phyloP scores from a whole-genome alignment of 139 green algal genomes.

The Diplosphaera chodatii region DNA sequence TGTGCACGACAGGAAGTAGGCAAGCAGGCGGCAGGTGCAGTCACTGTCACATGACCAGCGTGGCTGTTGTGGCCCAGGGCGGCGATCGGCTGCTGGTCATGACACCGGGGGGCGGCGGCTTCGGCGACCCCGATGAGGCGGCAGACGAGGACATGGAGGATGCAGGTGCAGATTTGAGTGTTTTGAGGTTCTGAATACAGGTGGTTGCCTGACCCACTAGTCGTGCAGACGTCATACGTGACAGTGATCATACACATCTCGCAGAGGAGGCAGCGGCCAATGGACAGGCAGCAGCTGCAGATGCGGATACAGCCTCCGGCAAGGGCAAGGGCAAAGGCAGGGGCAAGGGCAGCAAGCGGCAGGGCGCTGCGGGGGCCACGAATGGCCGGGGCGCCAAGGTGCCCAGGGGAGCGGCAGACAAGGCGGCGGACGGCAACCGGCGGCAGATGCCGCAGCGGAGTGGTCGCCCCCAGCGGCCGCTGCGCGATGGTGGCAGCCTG shows the following conservation, averaged over 20 bases:
- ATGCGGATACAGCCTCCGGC: too few relatives aligned
- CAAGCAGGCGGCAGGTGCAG: too few relatives aligned
- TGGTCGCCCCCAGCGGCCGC: constrained; percentile 2
- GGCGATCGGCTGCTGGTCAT: constrained; percentile 57
- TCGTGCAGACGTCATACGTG: too few relatives aligned
- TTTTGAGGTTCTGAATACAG: too few relatives aligned
- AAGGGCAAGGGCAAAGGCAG: background rate
- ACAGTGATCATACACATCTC: too few relatives aligned
- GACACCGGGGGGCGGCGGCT: constrained; percentile 52
- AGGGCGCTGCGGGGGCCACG: constrained; percentile 7
- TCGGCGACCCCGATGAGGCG: background rate
- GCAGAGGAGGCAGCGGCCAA: too few relatives aligned
- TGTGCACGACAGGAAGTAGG: background rate
- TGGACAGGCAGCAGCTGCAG: too few relatives aligned
- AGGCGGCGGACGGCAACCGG: background rate
- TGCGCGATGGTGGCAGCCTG: constrained; percentile 31
- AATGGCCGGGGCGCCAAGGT: background rate
- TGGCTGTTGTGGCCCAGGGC: constrained; percentile 7
- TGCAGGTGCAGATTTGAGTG: background rate
- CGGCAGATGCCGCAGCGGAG: constrained; percentile 1
- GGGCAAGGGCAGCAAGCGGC: background rate
- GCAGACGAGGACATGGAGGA: too few relatives aligned
- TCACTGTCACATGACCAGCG: too few relatives aligned
- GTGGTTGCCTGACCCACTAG: too few relatives aligned
- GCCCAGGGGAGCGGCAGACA: background rate